Base-by-base conservation (phyloP, 1,284 basidiomycete genomes). In the Irpex rosettiformis region DNA sequence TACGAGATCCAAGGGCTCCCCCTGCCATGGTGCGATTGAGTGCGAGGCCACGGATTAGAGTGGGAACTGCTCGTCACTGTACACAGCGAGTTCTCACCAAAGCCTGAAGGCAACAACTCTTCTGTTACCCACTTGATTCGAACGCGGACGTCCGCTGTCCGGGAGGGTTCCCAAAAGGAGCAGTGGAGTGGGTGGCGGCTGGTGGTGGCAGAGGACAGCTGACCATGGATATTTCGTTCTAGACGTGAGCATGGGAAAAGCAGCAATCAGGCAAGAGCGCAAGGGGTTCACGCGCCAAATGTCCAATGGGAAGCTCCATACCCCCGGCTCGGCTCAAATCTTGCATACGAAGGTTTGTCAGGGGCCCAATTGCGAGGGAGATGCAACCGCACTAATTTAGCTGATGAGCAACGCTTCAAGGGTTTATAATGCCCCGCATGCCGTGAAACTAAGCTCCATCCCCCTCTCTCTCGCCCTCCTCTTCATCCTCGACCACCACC, bases 401-500 rank as follows among this genome's bases (percentile, higher is more conserved):
- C 7, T 45, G 43, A 45, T n/a, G 21, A 45, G 21, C 13, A 22
- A 2, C 13, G 10, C 43, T 47, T 47, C n/a, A n/a, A 18, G 13
- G 22, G 27, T 51, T 51, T 11, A 51, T 51, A 51, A 25, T 25
- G 16, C 13, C 48, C 18, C 16, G 18, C 5, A 6, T 7, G 27
- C 7, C 7, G 11, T 16, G 10, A 21, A 13, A 54, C n/a, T 54
- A 54, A 13, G 10, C 27, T 33, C 25, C 29, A 16, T 27, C 24
- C 22, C 49, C 47, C 22, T 45, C 51, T 56, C 16, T 18, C 37
- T 48, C 52, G 52, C 40, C 52, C 16, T 54, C 24, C 28, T 56
- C 30, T 43, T 52, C 43, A 16, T 51, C 48, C 21, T 51, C 27
- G n/a, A n/a, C 48, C 18, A 13, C 13, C 48, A 51, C 27, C 25